These are phyloP conservation scores for Geranium incanum DNA, from an alignment of 441 rosid genomes.

Conservation along the genomic window DNA sequence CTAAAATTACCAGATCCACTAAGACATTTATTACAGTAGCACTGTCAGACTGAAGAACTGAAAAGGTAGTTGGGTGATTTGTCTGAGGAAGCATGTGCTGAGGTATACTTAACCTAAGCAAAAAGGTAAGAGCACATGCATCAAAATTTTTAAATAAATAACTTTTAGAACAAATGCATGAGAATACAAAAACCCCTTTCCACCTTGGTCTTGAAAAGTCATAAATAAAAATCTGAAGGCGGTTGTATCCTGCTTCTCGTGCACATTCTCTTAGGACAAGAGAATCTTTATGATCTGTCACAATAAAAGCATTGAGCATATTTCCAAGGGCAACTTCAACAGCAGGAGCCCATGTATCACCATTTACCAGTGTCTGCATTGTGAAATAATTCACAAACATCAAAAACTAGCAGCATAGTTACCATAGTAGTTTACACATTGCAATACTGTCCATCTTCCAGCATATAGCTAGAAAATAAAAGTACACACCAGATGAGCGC, in stretches of 20 bases:
- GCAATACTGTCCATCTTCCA: not conserved
- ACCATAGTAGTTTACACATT: not conserved
- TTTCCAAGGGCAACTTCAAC: conserved; percentile 88
- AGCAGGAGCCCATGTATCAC: conserved; percentile 81
- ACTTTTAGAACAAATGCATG: conserved; percentile 12
- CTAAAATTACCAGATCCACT: conserved; percentile 73
- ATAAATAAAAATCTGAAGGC: conserved; percentile 72
- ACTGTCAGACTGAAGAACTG: conserved; percentile 61
- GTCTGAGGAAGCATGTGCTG: conserved; percentile 78
- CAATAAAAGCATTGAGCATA: conserved; percentile 89
- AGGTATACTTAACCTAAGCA: conserved; percentile 68
- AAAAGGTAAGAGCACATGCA: conserved; percentile 19
- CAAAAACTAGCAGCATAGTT: conserved; percentile 9
- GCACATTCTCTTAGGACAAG: conserved; percentile 69
- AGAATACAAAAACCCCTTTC: conserved; percentile 16
- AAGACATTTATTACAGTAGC: conserved; percentile 80
- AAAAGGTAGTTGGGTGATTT: conserved; percentile 71
- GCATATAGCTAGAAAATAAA: not conserved
- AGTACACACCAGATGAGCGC: conserved; percentile 77
- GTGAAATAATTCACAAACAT: conserved; percentile 13
- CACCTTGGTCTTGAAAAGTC: conserved; percentile 91
- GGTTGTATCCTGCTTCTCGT: conserved; percentile 53
- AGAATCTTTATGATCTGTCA: conserved; percentile 73
- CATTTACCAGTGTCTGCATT: conserved; percentile 64
- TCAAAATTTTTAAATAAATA: conserved; percentile 14